Conservation (phyloP, 768 basidiomycete genomes). For the Sporobolomyces roseus region DNA sequence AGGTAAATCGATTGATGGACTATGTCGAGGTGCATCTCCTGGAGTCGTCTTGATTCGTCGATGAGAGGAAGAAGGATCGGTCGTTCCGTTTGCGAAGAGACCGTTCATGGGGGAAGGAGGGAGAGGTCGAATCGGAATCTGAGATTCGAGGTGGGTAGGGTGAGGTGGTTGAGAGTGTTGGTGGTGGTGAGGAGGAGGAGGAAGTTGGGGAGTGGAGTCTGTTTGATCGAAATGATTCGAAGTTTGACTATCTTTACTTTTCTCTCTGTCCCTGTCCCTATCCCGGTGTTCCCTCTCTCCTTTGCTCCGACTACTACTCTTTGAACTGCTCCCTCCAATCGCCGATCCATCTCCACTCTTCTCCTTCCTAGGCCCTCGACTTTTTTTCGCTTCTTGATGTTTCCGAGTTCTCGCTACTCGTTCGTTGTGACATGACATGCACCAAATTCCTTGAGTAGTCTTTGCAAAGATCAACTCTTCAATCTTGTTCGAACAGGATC, state of each 20-base stretch:
- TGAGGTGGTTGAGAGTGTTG: background rate
- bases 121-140: constrained; percentile 11
- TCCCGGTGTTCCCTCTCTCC: constrained; percentile 17
- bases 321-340: background rate
- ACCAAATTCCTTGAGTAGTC: constrained; percentile 93
- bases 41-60: constrained; percentile 16
- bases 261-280: constrained; percentile 22
- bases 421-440: constrained; percentile 94
- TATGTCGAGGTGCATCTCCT: constrained; percentile 16
- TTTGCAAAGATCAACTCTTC: constrained; percentile 98
- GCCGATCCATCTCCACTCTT: constrained; percentile 26
- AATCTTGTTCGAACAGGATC: constrained; percentile 86
- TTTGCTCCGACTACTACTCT: constrained; percentile 5
- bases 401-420: constrained; percentile 88
- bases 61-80: background rate
- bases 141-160: background rate
- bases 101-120: constrained; percentile 15
- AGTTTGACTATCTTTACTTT: constrained; percentile 9
- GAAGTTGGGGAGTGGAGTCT: background rate
- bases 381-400: constrained; percentile 78
- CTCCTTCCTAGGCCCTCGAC: constrained; percentile 34
- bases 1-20: constrained; percentile 7
- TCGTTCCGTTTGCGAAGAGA: background rate
- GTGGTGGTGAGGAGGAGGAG: background rate
- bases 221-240: background rate